Evolutionary conservation across 2,329 filamentous ascomycete species (phyloP), one percentile per base, ranked within the genome.

Genomic region (Trichoderma guizhouense): DNA sequence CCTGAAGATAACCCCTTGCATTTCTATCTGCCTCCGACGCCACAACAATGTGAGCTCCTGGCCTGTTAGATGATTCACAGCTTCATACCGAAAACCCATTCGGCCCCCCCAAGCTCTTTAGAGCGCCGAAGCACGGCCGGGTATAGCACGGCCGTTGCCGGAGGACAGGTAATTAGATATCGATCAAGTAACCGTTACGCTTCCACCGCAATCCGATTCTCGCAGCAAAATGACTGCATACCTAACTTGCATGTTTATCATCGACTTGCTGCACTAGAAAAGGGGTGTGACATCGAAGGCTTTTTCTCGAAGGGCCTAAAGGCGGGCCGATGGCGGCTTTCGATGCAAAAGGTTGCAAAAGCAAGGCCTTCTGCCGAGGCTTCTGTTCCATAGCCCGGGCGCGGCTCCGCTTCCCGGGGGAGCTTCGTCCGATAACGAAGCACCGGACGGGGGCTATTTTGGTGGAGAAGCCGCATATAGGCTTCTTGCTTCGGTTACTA

Each of bases 401-500:
- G 64, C 64, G 64, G 67, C 36, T 69, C 34, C 67, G 67, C 39
- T 60, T 32, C 51, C 60, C 43, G 51, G 61, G 51, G 24, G 5
- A 32, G 60, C 28, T 32, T 55, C 24, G 51, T 60, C 69, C 69
- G 69, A 66, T 66, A 32, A 53, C 12, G 24, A 9, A 2, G 28
- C 32, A 53, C 61, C 26, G 51, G 69, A 57, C 7, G 60, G 26
- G 30, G 26, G 43, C 15, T 39, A 4, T 55, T 32, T 3, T 51
- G 43, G 47, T 64, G 36, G 47, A 61, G 55, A 61, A 69, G 53
- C 26, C 55, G 18, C 60, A 61, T 69, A 69, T 60, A 55, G 67
- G 67, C 57, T 69, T 61, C 67, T 69, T 62, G 36, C 26, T 61
- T 62, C 55, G 55, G 67, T 53, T 69, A 61, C 39, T 34, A 51